Percentiles rank a stretch among this genome's conserved stretches.
Conservation (phyloP, 2,329 filamentous ascomycete species). For the Alternaria consortialis region DNA sequence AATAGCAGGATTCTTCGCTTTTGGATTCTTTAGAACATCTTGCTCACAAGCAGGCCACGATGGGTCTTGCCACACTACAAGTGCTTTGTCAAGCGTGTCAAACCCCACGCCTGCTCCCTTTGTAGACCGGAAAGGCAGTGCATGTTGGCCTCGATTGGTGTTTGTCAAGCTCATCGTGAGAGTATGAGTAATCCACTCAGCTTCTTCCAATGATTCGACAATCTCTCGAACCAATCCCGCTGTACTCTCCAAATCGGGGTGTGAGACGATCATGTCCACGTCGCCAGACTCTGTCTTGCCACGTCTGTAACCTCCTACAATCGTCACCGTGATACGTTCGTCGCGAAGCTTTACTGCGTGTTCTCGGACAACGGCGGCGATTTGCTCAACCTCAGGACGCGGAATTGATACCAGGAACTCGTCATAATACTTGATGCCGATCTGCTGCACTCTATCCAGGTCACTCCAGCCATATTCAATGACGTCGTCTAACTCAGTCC, state of each 20-base stretch:
- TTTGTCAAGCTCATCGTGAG: slow-evolving; percentile 74
- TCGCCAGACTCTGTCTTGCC: slow-evolving; percentile 79
- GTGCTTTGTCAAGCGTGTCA: slow-evolving; percentile 87
- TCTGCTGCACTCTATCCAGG: slow-evolving; percentile 84
- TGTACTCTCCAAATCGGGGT: slow-evolving; percentile 75
- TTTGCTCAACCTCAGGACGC: slow-evolving; percentile 75
- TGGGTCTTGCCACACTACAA: slow-evolving; percentile 90
- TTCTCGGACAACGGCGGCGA: slow-evolving; percentile 68
- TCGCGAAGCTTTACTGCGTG: slow-evolving; percentile 73
- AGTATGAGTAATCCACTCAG: slow-evolving; percentile 80
- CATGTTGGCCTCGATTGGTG: slow-evolving; percentile 75
- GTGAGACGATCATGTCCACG: slow-evolving; percentile 85
- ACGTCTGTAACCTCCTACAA: slow-evolving; percentile 83
- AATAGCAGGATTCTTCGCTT: slow-evolving; percentile 71
- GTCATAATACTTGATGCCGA: slow-evolving; percentile 92
- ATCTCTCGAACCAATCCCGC: slow-evolving; percentile 75
- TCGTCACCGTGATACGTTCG: slow-evolving; percentile 63
- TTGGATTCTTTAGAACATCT: slow-evolving; percentile 47
- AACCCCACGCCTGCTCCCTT: slow-evolving; percentile 68
- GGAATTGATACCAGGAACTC: slow-evolving; percentile 79
- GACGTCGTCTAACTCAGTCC: slow-evolving; percentile 86
- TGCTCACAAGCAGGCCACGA: slow-evolving; percentile 50
- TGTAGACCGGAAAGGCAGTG: slow-evolving; percentile 62
- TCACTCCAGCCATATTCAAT: slow-evolving; percentile 81
- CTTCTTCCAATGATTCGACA: slow-evolving; percentile 73